Evolutionary conservation across 192 early-diverging fungal species (phyloP), one percentile per base, ranked within the genome.

Genomic region (Coemansia sp.): DNA sequence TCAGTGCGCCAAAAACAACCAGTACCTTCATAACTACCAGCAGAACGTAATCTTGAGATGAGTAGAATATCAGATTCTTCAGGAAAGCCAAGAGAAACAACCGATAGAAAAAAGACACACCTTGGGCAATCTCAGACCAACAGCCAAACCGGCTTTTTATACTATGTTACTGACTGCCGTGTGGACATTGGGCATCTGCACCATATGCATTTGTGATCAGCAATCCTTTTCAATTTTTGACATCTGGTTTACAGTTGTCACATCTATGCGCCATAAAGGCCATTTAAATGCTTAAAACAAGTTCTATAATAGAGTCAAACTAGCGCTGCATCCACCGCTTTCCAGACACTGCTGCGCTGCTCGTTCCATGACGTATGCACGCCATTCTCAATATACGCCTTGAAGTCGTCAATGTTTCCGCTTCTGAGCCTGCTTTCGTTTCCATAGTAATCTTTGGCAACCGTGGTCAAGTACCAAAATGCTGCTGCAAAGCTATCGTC

Each of bases 401-500:
- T 59, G 62, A 79, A 72, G 58, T 71, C 68, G 19, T 68, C 58
- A 12, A 44, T 38, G 28, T 79, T 65, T 20, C 70, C 70, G 15
- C 38, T 45, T 19, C 70, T 64, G 19, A 79, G 63, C 48, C 55
- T 63, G 16, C 23, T 42, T 0, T 41, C 19, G 21, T 63, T 57
- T 12, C 37, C 53, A 42, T 78, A 61, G 19, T 55, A 79, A 0
- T 11, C 46, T 15, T 58, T 13, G 1, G 65, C 65, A 16, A 57
- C 36, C 5, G 21, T 64, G 8, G 52, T 45, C 23, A 79, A 53
- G 33, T 68, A 79, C 76, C 76, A 79, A 40, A 72, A 71, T 5
- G 55, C 76, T 5, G 76, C 53, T 10, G 70, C 76, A 69, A 79
- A 79, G 70, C 70, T 79, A 48, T 79, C 70, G 59, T 72, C 37